Evolutionary conservation across 495 filamentous ascomycete genomes (phyloP), one percentile per base, ranked within the genome.

Genomic region (Aeminium ludgeri): DNA sequence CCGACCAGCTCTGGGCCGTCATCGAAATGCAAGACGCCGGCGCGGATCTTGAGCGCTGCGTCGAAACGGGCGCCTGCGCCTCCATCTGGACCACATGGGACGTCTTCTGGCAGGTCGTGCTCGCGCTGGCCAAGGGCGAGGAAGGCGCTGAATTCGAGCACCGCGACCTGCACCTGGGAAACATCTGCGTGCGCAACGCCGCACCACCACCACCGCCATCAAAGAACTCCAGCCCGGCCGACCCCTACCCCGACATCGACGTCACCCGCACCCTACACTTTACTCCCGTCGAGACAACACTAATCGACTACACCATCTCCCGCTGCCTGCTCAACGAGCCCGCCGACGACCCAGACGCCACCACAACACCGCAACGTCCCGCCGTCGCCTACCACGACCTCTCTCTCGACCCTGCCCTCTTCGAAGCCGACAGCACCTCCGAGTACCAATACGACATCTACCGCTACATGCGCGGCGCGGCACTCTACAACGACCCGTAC

Each of bases 261-360:
- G n/a, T 55, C 54, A 19, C 65, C 61, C 29, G 46, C 35, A 70
- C 70, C 20, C 76, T 86, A 44, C 78, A 77, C 0, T 66, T 68
- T 43, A 83, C 81, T 5, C 68, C 67, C 4, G 60, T 91, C 0
- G 74, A 84, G 35, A 74, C 82, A 6, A 92, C 85, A 0, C 70
- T 94, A 20, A 82, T 94, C 44, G 86, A 94, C 57, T 94, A 92
- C 55, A 86, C 84, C 1, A 72, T 92, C 29, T 91, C 82, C 0
- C 74, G 86, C 13, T 80, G 70, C 18, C 55, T 59, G n/a, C 50
- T 59, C 30, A n/a, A n/a, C n/a, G n/a, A n/a, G n/a, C n/a, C n/a
- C n/a, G n/a, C n/a, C n/a, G n/a, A n/a, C n/a, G n/a, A n/a, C n/a
- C n/a, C n/a, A n/a, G n/a, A n/a, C n/a, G n/a, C n/a, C n/a, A n/a